phyloP scores from a whole-genome alignment of 2,329 filamentous ascomycete genomes.

The Gaeumannomyces tritici region DNA sequence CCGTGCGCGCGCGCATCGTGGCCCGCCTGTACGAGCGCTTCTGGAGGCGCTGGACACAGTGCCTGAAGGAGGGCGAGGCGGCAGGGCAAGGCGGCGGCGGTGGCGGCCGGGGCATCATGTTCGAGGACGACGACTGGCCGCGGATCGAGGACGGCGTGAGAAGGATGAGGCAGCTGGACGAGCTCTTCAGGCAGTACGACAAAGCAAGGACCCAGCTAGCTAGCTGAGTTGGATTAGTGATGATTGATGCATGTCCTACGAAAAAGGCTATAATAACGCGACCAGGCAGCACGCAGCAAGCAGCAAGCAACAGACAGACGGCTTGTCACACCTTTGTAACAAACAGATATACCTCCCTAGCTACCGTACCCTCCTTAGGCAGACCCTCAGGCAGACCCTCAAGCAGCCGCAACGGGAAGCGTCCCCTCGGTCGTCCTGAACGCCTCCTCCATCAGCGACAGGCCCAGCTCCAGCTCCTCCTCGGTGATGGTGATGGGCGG shows the following conservation, averaged over 20 bases:
- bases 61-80: not conserved
- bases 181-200: not conserved
- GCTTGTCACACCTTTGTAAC: not conserved
- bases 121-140: slow-evolving; percentile 3
- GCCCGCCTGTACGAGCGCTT: slow-evolving; percentile 47
- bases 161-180: slow-evolving; percentile 3
- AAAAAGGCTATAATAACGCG: not conserved
- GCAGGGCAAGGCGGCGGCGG: no score
- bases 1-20: slow-evolving; percentile 35
- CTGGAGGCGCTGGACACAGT: slow-evolving; percentile 17
- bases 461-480: slow-evolving; percentile 37
- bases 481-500: slow-evolving; percentile 49
- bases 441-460: slow-evolving; percentile 47
- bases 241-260: not conserved
- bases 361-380: no score
- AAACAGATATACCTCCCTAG: no score
- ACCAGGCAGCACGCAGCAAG: not conserved
- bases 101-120: not conserved
- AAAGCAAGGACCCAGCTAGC: not conserved
- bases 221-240: not conserved
- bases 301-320: not conserved
- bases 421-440: slow-evolving; percentile 20
- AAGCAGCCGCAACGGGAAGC: not conserved
- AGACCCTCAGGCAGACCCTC: no score
- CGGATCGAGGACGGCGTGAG: slow-evolving; percentile 1